phyloP scores from a whole-genome alignment of 768 basidiomycete genomes.

The Tulasnella sp. region DNA sequence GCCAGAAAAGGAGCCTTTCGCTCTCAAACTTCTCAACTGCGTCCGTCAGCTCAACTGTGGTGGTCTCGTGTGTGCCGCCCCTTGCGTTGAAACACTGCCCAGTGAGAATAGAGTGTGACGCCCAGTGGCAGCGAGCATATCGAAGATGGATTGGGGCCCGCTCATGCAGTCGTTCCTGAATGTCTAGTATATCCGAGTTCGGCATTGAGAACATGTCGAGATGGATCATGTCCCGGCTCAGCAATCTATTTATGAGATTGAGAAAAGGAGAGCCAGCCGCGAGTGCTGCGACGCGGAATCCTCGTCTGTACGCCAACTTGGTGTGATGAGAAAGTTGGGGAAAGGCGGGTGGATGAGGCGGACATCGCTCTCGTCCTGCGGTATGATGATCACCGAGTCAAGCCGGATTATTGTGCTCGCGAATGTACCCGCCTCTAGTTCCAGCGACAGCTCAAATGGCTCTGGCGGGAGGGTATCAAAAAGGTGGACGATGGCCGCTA shows the following conservation, averaged over 20 bases:
- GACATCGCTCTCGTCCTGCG: not conserved
- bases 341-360: conserved; percentile 13
- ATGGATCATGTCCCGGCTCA: not conserved
- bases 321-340: conserved; percentile 10
- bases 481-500: conserved; percentile 9
- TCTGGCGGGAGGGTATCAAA: not conserved
- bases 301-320: not conserved
- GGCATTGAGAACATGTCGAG: not conserved
- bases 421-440: not conserved
- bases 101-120: not conserved
- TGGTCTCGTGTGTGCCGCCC: no score
- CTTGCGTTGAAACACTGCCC: not conserved
- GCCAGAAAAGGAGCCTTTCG: not conserved
- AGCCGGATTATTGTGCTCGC: not conserved
- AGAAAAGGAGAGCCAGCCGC: not conserved
- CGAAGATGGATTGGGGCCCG: not conserved
- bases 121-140: not conserved
- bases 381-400: not conserved
- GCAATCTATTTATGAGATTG: not conserved
- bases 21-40: not conserved
- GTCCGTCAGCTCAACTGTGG: not conserved
- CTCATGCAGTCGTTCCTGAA: not conserved
- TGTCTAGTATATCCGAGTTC: not conserved
- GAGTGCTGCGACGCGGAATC: not conserved
- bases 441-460: not conserved